These are phyloP conservation scores for Myxozyma melibiosi DNA, from an alignment of 805 yeast species.

Conservation along the genomic window DNA sequence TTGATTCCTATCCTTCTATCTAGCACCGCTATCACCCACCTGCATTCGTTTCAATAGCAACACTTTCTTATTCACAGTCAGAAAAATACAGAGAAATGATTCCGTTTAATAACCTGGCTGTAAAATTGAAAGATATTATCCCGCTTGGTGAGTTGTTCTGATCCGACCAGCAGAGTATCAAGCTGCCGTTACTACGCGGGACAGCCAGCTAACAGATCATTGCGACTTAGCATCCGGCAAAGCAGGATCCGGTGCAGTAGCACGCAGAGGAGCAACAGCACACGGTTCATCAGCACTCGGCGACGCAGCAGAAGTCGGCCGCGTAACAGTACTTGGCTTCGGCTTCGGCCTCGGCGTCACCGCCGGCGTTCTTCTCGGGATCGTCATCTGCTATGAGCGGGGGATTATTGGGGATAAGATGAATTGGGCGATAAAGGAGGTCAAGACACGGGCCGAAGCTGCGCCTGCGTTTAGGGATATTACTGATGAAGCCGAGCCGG, in stretches of 20 bases:
- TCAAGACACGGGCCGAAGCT: background rate
- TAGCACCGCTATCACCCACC: too few relatives aligned
- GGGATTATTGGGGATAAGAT: slow-evolving; percentile 6
- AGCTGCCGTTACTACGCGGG: background rate
- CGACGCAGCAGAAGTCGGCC: too few relatives aligned
- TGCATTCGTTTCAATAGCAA: background rate
- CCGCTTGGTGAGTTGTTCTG: too few relatives aligned
- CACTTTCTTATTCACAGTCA: background rate
- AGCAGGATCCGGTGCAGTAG: too few relatives aligned
- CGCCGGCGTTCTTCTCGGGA: slow-evolving; percentile 13
- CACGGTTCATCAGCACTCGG: too few relatives aligned
- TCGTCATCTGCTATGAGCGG: slow-evolving; percentile 15
- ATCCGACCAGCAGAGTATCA: too few relatives aligned
- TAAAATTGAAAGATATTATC: too few relatives aligned
- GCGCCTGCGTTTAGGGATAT: background rate
- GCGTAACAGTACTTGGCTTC: too few relatives aligned
- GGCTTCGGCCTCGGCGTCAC: slow-evolving; percentile 18
- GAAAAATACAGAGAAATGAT: too few relatives aligned
- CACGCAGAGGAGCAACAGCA: too few relatives aligned
- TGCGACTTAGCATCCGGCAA: background rate
- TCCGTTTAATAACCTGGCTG: background rate
- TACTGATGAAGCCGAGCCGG: background rate
- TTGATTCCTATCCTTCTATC: too few relatives aligned
- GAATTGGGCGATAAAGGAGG: background rate
- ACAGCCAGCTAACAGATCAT: background rate